phyloP scores from a whole-genome alignment of 495 filamentous ascomycete genomes.

The Venustampulla echinocandica region DNA sequence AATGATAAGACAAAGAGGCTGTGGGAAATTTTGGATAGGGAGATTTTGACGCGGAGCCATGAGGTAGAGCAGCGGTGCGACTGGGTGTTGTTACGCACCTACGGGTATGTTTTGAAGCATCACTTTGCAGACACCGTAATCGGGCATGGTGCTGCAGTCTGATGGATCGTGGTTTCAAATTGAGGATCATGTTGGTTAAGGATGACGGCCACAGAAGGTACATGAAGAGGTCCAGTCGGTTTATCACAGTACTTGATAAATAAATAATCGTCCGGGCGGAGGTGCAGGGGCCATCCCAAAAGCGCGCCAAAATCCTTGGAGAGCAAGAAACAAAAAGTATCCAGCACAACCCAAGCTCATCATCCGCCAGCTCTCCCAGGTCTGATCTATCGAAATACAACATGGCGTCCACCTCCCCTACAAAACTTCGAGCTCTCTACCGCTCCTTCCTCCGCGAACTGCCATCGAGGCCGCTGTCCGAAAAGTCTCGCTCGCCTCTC shows the following conservation, averaged over 20 bases:
- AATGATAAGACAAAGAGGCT: constrained; percentile 41
- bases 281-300: no score
- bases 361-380: no score
- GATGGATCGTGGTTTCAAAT: not conserved
- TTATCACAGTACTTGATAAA: no score
- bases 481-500: constrained; percentile 41
- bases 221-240: no score
- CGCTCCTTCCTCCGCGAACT: constrained; percentile 86
- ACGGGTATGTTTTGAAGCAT: not conserved
- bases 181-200: no score
- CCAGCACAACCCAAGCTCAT: no score
- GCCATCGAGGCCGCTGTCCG: constrained; percentile 54
- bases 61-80: not conserved
- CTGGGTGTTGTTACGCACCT: not conserved
- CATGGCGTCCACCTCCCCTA: constrained; percentile 29
- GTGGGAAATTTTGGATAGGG: constrained; percentile 14
- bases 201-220: no score
- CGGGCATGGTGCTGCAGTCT: not conserved
- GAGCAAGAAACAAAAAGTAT: no score
- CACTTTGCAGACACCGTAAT: not conserved
- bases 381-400: no score
- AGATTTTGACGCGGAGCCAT: not conserved
- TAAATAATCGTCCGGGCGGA: no score
- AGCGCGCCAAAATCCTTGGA: no score
- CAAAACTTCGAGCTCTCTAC: constrained; percentile 69